Evolutionary conservation across 257 asterid species (phyloP), one percentile per base, ranked within the genome.

Genomic region (Paraleonurus japonicus): DNA sequence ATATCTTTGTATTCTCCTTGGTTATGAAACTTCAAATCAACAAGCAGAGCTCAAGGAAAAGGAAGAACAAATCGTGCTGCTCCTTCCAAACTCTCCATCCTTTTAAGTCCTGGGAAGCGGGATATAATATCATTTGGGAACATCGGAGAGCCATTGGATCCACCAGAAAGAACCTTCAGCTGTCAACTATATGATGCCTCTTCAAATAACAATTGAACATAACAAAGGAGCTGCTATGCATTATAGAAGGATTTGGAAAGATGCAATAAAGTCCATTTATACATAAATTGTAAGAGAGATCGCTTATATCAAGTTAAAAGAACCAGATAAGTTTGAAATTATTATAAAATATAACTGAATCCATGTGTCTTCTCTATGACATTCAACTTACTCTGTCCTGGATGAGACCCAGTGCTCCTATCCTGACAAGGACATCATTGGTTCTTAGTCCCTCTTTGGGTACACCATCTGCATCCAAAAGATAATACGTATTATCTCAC

Each of bases 401-500:
- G 63, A 91, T 65, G 65, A 89, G 95, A 74, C 83, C 67, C 63
- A 94, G 75, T 47, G 85, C 81, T 41, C 89, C 96, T 61, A 91
- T 82, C 81, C 98, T 88, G 63, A 86, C 88, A 61, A 91, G 99
- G 26, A 94, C 95, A 76, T 94, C 98, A 62, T 80, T 84, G 80
- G 86, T 87, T 78, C 96, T 77, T 24, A 94, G 80, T 73, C 98
- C 98, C 82, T 90, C 98, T 85, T 94, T 94, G 43, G 98, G 98
- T 59, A 94, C 98, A 81, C 97, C 97, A 84, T 91, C 98, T 94
- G 88, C 87, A 83, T 73, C 58, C 69, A 69, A 77, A 66, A 59
- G 24, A 73, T 65, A 71, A 20, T 28, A 64, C 9, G 62, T 15
- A 66, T 61, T 30, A 24, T 61, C 43, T 67, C 76, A 55, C 70